phyloP scores from a whole-genome alignment of 305 asterid genomes.

The Rubia tinctorum region DNA sequence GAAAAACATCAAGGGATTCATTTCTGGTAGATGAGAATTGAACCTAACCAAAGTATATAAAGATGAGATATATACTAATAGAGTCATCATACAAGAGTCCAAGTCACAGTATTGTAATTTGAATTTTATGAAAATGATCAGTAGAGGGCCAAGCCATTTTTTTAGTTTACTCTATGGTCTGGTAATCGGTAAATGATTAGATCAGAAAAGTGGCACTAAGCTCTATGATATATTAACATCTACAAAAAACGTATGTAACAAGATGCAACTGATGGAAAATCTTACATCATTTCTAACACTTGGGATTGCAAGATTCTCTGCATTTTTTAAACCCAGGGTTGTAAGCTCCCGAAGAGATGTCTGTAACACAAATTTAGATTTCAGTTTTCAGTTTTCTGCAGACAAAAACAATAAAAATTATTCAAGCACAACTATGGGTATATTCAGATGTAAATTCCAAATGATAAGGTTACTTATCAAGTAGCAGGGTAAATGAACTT shows the following conservation, averaged over 20 bases:
- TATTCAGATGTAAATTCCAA: conserved; percentile 2
- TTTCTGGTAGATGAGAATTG: not conserved
- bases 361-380: conserved; percentile 41
- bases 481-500: conserved; percentile 16
- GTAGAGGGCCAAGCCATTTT: not conserved
- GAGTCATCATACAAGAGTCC: not conserved
- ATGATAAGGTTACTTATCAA: conserved; percentile 16
- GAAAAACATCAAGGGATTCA: not conserved
- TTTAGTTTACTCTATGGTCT: not conserved
- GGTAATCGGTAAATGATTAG: not conserved
- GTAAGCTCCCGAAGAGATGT: conserved; percentile 88
- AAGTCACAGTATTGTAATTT: not conserved
- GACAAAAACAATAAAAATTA: conserved; percentile 6
- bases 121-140: not conserved
- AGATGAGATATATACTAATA: not conserved
- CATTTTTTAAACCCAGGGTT: conserved; percentile 79
- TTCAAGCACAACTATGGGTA: conserved; percentile 12
- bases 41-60: not conserved
- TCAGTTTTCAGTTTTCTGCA: conserved; percentile 15
- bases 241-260: conserved; percentile 6
- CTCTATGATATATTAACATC: conserved; percentile 8
- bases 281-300: conserved; percentile 91
- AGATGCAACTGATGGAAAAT: conserved; percentile 18
- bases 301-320: conserved; percentile 92
- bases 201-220: not conserved